These are phyloP conservation scores for Metarhizium album DNA, from an alignment of 2,329 filamentous ascomycete species.

Conservation along the genomic window DNA sequence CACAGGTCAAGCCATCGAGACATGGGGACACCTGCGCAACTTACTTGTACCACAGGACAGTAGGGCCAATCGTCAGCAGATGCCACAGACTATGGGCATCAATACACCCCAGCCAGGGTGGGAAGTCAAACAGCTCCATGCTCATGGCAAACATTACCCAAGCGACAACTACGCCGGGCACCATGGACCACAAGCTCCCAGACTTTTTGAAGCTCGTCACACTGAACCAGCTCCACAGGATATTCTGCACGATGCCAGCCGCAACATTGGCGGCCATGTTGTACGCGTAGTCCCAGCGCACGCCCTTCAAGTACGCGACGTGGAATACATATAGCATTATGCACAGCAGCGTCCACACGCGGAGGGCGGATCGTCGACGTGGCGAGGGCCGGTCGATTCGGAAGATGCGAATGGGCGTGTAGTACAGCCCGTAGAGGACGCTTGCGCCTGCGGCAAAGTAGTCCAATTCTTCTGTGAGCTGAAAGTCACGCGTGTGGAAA, in stretches of 20 bases:
- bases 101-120: slow-evolving; percentile 68
- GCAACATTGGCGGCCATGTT: slow-evolving; percentile 95
- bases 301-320: slow-evolving; percentile 72
- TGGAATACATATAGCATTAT: slow-evolving; percentile 61
- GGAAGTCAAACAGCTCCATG: slow-evolving; percentile 87
- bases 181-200: slow-evolving; percentile 68
- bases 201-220: slow-evolving; percentile 61
- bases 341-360: slow-evolving; percentile 69
- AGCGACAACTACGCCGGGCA: slow-evolving; percentile 82
- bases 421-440: slow-evolving; percentile 86
- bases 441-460: slow-evolving; percentile 89
- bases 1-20: too few relatives aligned
- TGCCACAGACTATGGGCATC: slow-evolving; percentile 98
- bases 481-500: slow-evolving; percentile 86
- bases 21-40: slow-evolving; percentile 27
- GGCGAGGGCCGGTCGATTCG: slow-evolving; percentile 55
- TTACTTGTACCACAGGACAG: slow-evolving; percentile 89
- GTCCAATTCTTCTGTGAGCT: slow-evolving; percentile 81
- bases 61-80: slow-evolving; percentile 79
- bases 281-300: slow-evolving; percentile 91
- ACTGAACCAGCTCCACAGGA: slow-evolving; percentile 80
- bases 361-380: slow-evolving; percentile 40
- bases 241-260: slow-evolving; percentile 68
- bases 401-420: slow-evolving; percentile 71
- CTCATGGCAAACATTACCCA: slow-evolving; percentile 94